Conservation (phyloP, 2,329 filamentous ascomycete genomes). For the Byssoonygena ceratinophila region DNA sequence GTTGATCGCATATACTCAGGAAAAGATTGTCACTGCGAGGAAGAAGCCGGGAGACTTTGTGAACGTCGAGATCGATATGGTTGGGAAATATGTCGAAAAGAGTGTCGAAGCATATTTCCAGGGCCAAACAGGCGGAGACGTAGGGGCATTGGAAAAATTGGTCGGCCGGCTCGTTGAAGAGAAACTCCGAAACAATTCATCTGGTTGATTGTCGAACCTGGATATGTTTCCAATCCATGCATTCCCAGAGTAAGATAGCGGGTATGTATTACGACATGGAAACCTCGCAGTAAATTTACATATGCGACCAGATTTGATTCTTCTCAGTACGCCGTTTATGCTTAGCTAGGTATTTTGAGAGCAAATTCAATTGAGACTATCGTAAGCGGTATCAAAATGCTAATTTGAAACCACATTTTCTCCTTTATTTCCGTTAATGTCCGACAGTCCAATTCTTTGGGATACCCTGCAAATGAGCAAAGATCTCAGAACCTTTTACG, state of each 20-base stretch:
- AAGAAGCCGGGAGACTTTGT: conserved; percentile 73
- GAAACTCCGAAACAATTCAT: conserved; percentile 39
- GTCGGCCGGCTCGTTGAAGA: conserved; percentile 65
- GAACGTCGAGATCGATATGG: conserved; percentile 88
- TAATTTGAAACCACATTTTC: no score
- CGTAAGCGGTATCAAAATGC: no score
- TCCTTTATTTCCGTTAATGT: no score
- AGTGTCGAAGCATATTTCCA: conserved; percentile 69
- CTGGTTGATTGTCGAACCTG: neutral
- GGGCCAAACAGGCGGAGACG: conserved; percentile 30
- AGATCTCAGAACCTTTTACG: no score
- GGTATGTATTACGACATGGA: neutral
- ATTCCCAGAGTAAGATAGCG: no score
- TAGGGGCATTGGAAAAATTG: conserved; percentile 55
- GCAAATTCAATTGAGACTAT: no score
- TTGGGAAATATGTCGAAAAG: conserved; percentile 59
- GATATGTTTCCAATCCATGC: neutral
- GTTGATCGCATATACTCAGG: conserved; percentile 94
- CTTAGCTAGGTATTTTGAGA: neutral
- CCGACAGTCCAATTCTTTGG: no score
- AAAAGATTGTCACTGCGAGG: conserved; percentile 69
- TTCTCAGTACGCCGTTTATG: neutral
- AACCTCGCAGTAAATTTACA: neutral
- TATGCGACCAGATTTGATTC: neutral
- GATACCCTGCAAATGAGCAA: no score